These are phyloP conservation scores for Stemphylium vesicarium DNA, from an alignment of 2,329 filamentous ascomycete species.

Conservation along the genomic window DNA sequence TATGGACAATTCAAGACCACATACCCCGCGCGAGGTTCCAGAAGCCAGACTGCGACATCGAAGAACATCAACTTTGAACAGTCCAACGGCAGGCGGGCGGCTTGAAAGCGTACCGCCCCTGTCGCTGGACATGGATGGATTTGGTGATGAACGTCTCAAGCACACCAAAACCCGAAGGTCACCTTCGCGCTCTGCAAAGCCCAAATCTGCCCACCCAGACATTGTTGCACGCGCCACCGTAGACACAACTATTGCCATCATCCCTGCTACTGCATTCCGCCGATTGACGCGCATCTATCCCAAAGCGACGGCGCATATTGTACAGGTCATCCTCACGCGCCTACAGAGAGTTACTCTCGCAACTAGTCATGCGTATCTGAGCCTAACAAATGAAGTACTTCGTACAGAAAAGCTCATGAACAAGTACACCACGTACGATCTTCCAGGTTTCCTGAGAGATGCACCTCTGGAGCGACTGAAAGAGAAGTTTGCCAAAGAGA, in stretches of 20 bases:
- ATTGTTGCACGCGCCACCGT: constrained; percentile 95
- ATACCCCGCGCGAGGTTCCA: constrained; percentile 35
- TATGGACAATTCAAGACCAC: constrained; percentile 40
- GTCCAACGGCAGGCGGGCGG: constrained; percentile 44
- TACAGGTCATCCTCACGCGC: constrained; percentile 94
- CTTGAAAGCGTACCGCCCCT: constrained; percentile 74
- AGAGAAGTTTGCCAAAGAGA: constrained; percentile 87
- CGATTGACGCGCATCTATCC: constrained; percentile 92
- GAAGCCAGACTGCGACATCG: constrained; percentile 31
- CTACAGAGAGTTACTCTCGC: constrained; percentile 93
- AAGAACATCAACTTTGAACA: constrained; percentile 42
- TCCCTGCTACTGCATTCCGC: constrained; percentile 93
- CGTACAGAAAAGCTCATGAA: constrained; percentile 94
- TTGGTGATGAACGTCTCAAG: constrained; percentile 28
- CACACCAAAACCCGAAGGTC: constrained; percentile 27
- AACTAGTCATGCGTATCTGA: constrained; percentile 93
- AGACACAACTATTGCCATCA: constrained; percentile 97
- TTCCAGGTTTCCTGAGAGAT: constrained; percentile 89
- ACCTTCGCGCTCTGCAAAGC: constrained; percentile 45
- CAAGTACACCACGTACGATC: constrained; percentile 86
- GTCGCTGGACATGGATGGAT: constrained; percentile 64
- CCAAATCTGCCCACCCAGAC: constrained; percentile 89
- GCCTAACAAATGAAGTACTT: constrained; percentile 87
- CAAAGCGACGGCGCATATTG: constrained; percentile 94
- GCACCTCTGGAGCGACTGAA: constrained; percentile 83